Conservation (phyloP, 1,284 basidiomycete genomes). For the Cryptococcus sp. region DNA sequence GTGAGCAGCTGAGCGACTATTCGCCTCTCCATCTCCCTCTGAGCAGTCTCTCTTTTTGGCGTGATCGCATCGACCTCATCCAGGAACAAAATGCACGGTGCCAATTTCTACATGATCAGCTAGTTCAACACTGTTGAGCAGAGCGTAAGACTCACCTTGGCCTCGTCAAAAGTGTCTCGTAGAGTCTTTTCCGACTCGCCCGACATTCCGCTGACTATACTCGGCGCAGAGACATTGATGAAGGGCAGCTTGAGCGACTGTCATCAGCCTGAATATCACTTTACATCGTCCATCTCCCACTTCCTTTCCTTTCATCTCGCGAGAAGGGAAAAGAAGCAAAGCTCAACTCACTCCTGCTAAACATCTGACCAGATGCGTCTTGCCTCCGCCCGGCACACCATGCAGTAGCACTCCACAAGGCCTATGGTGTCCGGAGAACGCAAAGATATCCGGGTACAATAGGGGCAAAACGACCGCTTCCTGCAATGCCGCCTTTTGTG, state of each 20-base stretch:
- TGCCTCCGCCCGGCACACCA: conserved; percentile 95
- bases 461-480: conserved; percentile 94
- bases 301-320: neutral
- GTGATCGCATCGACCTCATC: conserved; percentile 99
- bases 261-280: too few relatives aligned
- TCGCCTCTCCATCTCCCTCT: conserved; percentile 93
- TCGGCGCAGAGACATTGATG: conserved; percentile 87
- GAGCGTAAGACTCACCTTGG: conserved; percentile 58
- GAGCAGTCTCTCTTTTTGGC: conserved; percentile 92
- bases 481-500: conserved; percentile 84
- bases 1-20: conserved; percentile 97
- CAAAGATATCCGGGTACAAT: conserved; percentile 90
- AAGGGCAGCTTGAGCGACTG: conserved; percentile 89
- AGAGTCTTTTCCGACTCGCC: conserved; percentile 96
- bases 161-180: conserved; percentile 93
- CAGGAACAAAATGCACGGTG: conserved; percentile 86
- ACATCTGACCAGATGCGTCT: conserved; percentile 84
- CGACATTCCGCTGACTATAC: conserved; percentile 94
- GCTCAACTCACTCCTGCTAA: conserved; percentile 77
- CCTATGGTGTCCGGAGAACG: conserved; percentile 85
- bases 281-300: too few relatives aligned
- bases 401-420: conserved; percentile 91
- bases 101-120: conserved; percentile 57
- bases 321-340: neutral
- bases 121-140: neutral